Evolutionary conservation across 495 filamentous ascomycete genomes (phyloP), one percentile per base, ranked within the genome.

Genomic region (Chaetomium fimeti): DNA sequence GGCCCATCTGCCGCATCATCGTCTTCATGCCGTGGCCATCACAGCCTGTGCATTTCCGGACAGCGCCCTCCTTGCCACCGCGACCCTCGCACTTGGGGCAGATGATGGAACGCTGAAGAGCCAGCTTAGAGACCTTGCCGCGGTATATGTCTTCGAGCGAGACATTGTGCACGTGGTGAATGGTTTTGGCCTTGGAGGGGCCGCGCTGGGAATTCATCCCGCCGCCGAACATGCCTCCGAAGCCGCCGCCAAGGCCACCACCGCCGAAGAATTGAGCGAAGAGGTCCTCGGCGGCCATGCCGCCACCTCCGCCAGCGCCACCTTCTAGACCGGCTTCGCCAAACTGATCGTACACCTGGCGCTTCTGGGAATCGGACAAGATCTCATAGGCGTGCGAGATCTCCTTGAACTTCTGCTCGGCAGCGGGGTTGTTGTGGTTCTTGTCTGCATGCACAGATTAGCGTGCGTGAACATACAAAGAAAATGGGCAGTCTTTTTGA

Each of bases 1-100:
- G 94, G 57, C 95, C 94, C 93, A 98, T 98, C 83, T 98, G 95
- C 71, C 94, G 90, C 94, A 98, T 97, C 93, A 99, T 98, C 24
- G 90, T 97, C 88, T 98, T 98, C 91, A 96, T 95, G 78, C 94
- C 95, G 65, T 87, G 84, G 70, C 94, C 94, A 65, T 95, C 91
- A 77, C 94, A 99, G 66, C 89, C 89, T 32, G 85, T 72, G 81
- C 94, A 99, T 67, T 89, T 89, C 80, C 90, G 91, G 69, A 98
- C 93, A 18, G 95, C 90, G 64, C 94, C 94, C 62, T 99, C 94
- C 81, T 98, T 98, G 47, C 95, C 95, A 73, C 94, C 94, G 67
- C 93, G 91, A 52, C 94, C 94, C 60, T 96, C 91, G 77, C 94
- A 99, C 75, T 91, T 91, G 42, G 90, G 79, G 81, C 94, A 99